Percentiles rank a stretch among this genome's conserved stretches.
phyloP scores from a whole-genome alignment of 2,329 filamentous ascomycete species.

The Talaromyces albobiverticillius region DNA sequence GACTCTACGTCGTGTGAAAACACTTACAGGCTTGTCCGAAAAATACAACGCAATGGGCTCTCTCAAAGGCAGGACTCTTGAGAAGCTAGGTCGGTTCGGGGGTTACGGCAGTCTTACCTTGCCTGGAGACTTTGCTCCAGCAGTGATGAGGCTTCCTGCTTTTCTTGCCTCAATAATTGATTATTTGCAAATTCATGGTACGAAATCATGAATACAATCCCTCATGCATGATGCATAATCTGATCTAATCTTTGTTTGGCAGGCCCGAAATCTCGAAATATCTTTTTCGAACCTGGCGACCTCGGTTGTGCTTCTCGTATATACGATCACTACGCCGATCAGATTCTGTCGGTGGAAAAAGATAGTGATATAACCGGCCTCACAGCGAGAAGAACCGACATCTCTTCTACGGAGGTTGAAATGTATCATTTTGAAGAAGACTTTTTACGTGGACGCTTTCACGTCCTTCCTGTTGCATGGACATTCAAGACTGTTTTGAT shows the following conservation, averaged over 20 bases:
- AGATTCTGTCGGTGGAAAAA: slow-evolving; percentile 36
- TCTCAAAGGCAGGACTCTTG: slow-evolving; percentile 35
- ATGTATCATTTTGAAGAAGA: slow-evolving; percentile 12
- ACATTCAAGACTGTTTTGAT: slow-evolving; percentile 34
- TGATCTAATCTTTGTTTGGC: background rate
- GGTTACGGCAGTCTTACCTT: slow-evolving; percentile 39
- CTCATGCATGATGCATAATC: background rate
- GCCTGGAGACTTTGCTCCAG: slow-evolving; percentile 36
- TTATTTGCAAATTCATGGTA: slow-evolving; percentile 38
- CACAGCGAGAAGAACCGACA: slow-evolving; percentile 31
- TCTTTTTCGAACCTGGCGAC: slow-evolving; percentile 37
- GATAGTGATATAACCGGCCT: slow-evolving; percentile 31
- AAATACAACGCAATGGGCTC: slow-evolving; percentile 29
- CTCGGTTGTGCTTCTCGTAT: slow-evolving; percentile 31
- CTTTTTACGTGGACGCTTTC: slow-evolving; percentile 18
- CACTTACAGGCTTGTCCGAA: slow-evolving; percentile 31
- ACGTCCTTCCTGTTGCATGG: slow-evolving; percentile 33
- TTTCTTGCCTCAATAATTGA: slow-evolving; percentile 41
- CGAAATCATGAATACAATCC: slow-evolving; percentile 4
- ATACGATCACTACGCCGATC: slow-evolving; percentile 40
- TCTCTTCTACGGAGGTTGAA: slow-evolving; percentile 26
- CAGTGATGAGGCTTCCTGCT: slow-evolving; percentile 38
- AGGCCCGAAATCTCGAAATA: slow-evolving; percentile 28
- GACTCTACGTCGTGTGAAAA: slow-evolving; percentile 38
- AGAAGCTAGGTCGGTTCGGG: slow-evolving; percentile 42